These are phyloP conservation scores for Apophysomyces elegans DNA, from an alignment of 371 early-diverging fungal genomes.

Conservation along the genomic window DNA sequence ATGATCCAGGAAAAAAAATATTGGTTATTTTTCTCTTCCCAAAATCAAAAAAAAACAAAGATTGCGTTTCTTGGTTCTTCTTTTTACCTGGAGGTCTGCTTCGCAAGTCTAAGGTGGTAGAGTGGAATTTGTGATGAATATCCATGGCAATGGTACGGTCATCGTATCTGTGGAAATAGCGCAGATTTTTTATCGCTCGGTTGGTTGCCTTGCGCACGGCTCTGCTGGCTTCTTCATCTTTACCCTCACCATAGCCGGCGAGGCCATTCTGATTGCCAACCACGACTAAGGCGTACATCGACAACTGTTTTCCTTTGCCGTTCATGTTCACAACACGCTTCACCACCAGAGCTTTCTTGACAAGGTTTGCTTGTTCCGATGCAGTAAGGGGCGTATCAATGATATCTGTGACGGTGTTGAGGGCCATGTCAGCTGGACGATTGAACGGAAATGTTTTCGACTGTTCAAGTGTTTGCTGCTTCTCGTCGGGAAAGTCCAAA, in stretches of 20 bases:
- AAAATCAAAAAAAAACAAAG: not conserved
- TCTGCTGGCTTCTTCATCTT: slow-evolving; percentile 77
- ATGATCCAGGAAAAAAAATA: too few species aligned
- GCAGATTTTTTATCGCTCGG: slow-evolving; percentile 87
- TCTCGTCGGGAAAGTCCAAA: slow-evolving; percentile 41
- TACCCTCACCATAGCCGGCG: slow-evolving; percentile 96
- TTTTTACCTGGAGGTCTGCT: slow-evolving; percentile 89
- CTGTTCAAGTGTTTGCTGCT: slow-evolving; percentile 35
- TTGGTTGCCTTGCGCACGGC: slow-evolving; percentile 92
- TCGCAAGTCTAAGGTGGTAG: slow-evolving; percentile 80
- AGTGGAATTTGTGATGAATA: slow-evolving; percentile 88
- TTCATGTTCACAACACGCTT: slow-evolving; percentile 88
- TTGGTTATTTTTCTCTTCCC: too few species aligned
- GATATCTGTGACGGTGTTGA: slow-evolving; percentile 45
- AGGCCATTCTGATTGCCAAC: slow-evolving; percentile 94
- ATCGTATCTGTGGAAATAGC: slow-evolving; percentile 87
- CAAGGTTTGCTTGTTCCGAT: slow-evolving; percentile 47
- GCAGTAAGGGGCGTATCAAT: slow-evolving; percentile 43
- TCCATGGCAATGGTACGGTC: slow-evolving; percentile 94
- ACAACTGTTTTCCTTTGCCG: slow-evolving; percentile 82
- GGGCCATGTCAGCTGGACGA: slow-evolving; percentile 44
- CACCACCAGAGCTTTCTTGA: slow-evolving; percentile 76
- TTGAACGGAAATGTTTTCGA: slow-evolving; percentile 39
- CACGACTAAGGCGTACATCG: slow-evolving; percentile 90
- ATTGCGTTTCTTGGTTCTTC: not conserved